Conservation (phyloP, 257 asterid species). For the Solanum acaule region DNA sequence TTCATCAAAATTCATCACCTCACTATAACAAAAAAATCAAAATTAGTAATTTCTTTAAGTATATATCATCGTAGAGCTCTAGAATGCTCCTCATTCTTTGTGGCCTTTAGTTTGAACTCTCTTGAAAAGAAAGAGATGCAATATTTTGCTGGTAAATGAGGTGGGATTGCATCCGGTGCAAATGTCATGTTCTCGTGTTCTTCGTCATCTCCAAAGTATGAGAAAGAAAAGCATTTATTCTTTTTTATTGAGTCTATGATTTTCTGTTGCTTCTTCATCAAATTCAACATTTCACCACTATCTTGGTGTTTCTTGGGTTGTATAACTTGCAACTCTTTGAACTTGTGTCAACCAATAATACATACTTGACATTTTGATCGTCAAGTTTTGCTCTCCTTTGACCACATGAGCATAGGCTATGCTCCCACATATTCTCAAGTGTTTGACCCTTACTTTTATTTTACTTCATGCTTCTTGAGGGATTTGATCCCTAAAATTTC, state of each 20-base stretch:
- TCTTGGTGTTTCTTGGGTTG: neutral
- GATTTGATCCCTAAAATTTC: neutral
- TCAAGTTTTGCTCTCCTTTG: neutral
- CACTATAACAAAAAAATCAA: too few species aligned
- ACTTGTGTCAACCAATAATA: neutral
- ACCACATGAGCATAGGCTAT: too few species aligned
- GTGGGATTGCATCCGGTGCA: neutral
- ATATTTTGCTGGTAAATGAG: neutral
- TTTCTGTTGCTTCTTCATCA: neutral
- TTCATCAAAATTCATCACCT: too few species aligned
- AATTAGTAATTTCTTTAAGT: too few species aligned
- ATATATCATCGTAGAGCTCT: too few species aligned
- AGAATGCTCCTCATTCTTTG: too few species aligned
- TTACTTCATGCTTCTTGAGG: neutral
- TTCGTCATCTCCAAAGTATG: too few species aligned
- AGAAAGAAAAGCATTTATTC: neutral
- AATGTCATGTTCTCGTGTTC: neutral
- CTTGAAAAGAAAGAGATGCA: neutral
- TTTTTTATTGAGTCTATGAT: too few species aligned
- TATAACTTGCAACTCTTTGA: too few species aligned
- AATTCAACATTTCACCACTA: neutral
- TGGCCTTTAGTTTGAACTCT: too few species aligned
- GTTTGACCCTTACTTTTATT: neutral
- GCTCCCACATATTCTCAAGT: neutral
- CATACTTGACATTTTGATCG: neutral